phyloP scores from a whole-genome alignment of 1,284 basidiomycete species.

The Trichosporon coremiiforme region DNA sequence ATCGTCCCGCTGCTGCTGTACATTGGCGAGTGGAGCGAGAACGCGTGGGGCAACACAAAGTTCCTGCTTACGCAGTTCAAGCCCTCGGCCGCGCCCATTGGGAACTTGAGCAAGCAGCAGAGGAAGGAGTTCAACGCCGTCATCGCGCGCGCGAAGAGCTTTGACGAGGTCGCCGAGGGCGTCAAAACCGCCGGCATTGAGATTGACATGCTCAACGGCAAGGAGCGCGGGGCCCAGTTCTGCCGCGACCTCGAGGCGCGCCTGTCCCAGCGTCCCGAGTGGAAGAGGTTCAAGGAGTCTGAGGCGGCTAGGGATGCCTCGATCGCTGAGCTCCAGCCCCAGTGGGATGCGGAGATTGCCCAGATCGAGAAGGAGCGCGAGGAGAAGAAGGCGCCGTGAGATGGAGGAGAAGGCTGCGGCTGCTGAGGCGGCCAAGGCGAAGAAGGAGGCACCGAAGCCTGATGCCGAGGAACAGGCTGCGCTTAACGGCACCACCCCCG shows the following conservation, averaged over 20 bases:
- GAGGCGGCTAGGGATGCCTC: neutral
- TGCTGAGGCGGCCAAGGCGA: neutral
- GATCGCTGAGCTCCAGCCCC: neutral
- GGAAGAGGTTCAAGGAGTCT: conserved; percentile 10
- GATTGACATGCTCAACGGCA: conserved; percentile 55
- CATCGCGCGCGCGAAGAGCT: conserved; percentile 68
- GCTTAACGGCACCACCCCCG: neutral
- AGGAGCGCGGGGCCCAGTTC: conserved; percentile 27
- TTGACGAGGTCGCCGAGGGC: conserved; percentile 62
- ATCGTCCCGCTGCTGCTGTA: conserved; percentile 74
- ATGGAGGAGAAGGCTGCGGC: conserved; percentile 3
- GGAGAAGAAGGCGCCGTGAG: conserved; percentile 15
- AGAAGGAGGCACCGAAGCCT: conserved; percentile 11
- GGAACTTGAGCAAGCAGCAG: conserved; percentile 63
- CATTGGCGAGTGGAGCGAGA: conserved; percentile 69
- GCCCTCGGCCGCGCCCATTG: conserved; percentile 59
- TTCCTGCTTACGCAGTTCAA: conserved; percentile 85
- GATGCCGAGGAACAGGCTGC: conserved; percentile 9
- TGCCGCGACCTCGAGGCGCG: conserved; percentile 26
- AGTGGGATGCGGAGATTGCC: conserved; percentile 7
- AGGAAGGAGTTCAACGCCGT: conserved; percentile 63
- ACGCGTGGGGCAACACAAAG: conserved; percentile 85
- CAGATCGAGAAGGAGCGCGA: conserved; percentile 9
- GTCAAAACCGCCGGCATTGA: conserved; percentile 33
- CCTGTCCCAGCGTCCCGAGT: conserved; percentile 24